Percentiles rank a stretch among this genome's conserved stretches.
Conservation (phyloP, 768 basidiomycete species). For the Pleurotus citrinopileatus region DNA sequence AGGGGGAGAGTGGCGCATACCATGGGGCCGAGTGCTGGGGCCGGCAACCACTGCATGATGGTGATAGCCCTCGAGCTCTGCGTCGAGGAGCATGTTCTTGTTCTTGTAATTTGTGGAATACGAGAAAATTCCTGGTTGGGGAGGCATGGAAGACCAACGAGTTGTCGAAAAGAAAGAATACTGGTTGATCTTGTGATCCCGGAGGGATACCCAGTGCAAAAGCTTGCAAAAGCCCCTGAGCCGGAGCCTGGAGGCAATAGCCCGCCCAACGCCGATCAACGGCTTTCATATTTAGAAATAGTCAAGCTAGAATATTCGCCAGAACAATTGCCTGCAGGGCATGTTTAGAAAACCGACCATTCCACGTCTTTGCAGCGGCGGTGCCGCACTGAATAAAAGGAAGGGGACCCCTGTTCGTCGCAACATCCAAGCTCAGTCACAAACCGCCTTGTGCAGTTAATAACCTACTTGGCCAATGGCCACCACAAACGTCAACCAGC, state of each 20-base stretch:
- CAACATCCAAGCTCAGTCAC: neutral
- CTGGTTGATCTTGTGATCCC: neutral
- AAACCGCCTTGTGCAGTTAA: neutral
- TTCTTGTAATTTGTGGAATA: slow-evolving; percentile 43
- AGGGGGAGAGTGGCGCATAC: slow-evolving; percentile 21
- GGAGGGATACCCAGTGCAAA: too few species aligned
- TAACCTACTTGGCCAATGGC: neutral
- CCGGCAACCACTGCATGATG: slow-evolving; percentile 34
- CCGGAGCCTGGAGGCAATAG: neutral
- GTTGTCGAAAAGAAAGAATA: too few species aligned
- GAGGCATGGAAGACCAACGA: slow-evolving; percentile 60
- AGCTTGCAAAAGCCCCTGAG: too few species aligned
- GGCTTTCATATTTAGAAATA: neutral
- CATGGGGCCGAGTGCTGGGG: slow-evolving; percentile 39
- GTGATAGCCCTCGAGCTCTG: slow-evolving; percentile 29
- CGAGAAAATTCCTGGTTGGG: slow-evolving; percentile 67
- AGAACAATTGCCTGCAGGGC: neutral
- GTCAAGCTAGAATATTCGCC: neutral
- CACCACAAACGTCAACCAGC: neutral
- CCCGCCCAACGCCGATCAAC: neutral
- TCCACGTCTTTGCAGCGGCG: neutral
- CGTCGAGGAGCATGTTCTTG: slow-evolving; percentile 23
- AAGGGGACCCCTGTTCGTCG: neutral
- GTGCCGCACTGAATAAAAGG: neutral
- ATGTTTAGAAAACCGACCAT: neutral